phyloP scores from a whole-genome alignment of 768 basidiomycete species.

The Trametes cingulata region DNA sequence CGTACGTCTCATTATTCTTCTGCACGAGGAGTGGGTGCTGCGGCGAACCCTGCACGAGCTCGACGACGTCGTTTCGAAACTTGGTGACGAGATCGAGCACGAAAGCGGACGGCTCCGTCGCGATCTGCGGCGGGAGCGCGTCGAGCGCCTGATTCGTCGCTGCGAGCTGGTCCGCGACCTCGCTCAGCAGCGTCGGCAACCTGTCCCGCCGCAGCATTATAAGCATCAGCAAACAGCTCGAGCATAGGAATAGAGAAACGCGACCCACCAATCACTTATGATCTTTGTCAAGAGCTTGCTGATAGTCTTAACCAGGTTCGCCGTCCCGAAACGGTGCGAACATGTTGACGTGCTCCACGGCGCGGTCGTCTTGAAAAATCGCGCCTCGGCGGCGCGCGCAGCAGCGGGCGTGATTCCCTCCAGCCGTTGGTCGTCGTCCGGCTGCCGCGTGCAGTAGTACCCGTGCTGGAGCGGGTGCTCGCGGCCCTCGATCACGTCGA shows the following conservation, averaged over 20 bases:
- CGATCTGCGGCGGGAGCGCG: conserved; percentile 16
- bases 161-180: conserved; percentile 18
- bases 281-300: conserved; percentile 48
- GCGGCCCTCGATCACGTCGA: conserved; percentile 51
- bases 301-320: conserved; percentile 51
- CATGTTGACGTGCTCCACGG: conserved; percentile 59
- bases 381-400: conserved; percentile 39
- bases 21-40: no score
- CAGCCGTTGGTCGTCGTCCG: conserved; percentile 58
- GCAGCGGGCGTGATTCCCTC: conserved; percentile 39
- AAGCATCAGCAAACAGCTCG: neutral
- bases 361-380: conserved; percentile 48
- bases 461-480: conserved; percentile 43
- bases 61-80: conserved; percentile 11
- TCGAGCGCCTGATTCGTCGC: conserved; percentile 12
- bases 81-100: conserved; percentile 21
- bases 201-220: neutral
- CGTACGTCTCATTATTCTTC: no score
- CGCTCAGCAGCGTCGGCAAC: conserved; percentile 9
- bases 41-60: conserved; percentile 38
- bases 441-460: conserved; percentile 69
- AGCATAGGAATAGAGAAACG: neutral
- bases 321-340: conserved; percentile 55
- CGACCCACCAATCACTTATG: conserved; percentile 5
- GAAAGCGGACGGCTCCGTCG: conserved; percentile 19